phyloP scores from a whole-genome alignment of 2,329 filamentous ascomycete genomes.

The Penicillium psychrosexuale region DNA sequence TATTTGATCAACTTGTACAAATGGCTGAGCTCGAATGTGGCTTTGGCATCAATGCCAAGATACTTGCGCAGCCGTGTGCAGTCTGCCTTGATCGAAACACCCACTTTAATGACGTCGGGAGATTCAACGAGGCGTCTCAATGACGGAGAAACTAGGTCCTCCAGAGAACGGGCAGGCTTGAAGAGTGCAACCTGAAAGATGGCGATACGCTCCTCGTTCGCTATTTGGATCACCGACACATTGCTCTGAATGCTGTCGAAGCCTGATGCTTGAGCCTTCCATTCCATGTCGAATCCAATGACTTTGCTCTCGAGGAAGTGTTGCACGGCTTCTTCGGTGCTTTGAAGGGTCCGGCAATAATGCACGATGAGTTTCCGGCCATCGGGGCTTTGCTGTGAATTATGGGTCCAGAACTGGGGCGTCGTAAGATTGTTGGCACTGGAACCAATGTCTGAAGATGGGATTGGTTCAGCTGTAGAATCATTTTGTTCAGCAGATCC shows the following conservation, averaged over 20 bases:
- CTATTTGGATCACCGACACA: constrained; percentile 79
- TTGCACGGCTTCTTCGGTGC: constrained; percentile 63
- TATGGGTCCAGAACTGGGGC: constrained; percentile 34
- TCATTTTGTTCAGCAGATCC: background rate
- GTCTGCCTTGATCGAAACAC: constrained; percentile 72
- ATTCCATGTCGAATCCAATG: constrained; percentile 89
- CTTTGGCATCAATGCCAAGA: constrained; percentile 62
- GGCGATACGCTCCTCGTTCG: constrained; percentile 70
- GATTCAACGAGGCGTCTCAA: constrained; percentile 72
- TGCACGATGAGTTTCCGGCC: constrained; percentile 63
- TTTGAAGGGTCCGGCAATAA: constrained; percentile 68
- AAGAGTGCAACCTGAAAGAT: constrained; percentile 77
- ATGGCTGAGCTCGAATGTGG: constrained; percentile 78
- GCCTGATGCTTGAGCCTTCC: constrained; percentile 57
- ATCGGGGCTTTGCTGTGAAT: constrained; percentile 46
- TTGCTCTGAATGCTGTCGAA: constrained; percentile 59
- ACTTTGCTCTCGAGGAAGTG: constrained; percentile 68
- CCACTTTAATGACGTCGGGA: constrained; percentile 66
- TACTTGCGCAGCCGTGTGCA: constrained; percentile 65
- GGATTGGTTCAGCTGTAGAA: background rate
- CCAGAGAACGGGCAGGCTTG: constrained; percentile 37
- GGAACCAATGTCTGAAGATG: background rate
- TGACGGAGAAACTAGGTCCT: constrained; percentile 65
- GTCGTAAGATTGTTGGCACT: background rate
- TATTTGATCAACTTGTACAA: constrained; percentile 74